Evolutionary conservation across 495 filamentous ascomycete genomes (phyloP), one percentile per base, ranked within the genome.

Genomic region (Hypoxylon cercidicola): DNA sequence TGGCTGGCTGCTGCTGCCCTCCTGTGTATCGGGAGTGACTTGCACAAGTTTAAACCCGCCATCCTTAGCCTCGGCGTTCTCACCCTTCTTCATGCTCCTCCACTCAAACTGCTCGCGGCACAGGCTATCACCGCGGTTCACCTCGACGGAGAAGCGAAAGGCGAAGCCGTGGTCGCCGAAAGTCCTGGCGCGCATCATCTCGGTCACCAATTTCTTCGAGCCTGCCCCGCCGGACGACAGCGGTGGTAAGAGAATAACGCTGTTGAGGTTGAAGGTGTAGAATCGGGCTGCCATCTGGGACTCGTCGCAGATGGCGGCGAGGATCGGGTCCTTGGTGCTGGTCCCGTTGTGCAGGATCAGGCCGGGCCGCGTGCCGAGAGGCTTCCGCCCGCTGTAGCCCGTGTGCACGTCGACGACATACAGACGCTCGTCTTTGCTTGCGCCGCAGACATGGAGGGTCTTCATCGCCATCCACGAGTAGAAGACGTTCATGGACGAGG

Each of bases 101-200:
- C 52, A 63, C 39, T 63, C 45, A 45, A 63, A 63, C 30, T 37
- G 18, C 45, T 46, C 60, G 23, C 51, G 51, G 12, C 25, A 19
- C 3, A 55, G 4, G 3, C 25, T 51, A 6, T 37, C 4, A 10
- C 16, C 23, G 4, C 44, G 51, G 3, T 12, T 16, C 2, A 49
- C 45, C 35, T 55, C 44, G 12, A 48, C 48, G 4, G 60, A 49
- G n/a, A 55, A 62, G 2, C 49, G 28, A n/a, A 62, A 55, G 2
- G 37, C 43, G 34, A 37, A 11, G 5, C 7, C 41, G 0, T 20
- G 19, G 43, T 32, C 59, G 1, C 5, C 10, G 15, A 20, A 23
- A 5, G 32, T 49, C 5, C 41, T 16, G 19, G 50, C 18, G 25
- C 30, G 49, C 59, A 62, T 48, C 6, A 48, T 34, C 16, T 55